phyloP scores from a whole-genome alignment of 345 rosid genomes.

The Salix arbutifolia region DNA sequence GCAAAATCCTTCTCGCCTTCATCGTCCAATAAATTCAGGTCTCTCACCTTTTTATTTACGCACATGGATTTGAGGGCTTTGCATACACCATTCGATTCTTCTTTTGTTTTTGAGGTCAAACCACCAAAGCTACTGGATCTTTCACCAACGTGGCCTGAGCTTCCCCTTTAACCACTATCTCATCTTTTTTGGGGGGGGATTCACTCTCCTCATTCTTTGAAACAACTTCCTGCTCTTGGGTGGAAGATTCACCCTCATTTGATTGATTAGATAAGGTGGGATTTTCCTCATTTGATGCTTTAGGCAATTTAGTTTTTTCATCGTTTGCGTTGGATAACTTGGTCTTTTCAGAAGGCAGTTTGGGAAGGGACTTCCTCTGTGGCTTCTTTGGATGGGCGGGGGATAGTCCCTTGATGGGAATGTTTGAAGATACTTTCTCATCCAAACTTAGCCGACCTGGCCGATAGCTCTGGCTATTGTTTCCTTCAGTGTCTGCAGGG shows the following conservation, averaged over 20 bases:
- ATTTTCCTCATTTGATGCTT: slow-evolving; percentile 22
- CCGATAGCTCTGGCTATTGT: slow-evolving; percentile 27
- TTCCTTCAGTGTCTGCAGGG: slow-evolving; percentile 48
- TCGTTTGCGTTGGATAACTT: slow-evolving; percentile 31
- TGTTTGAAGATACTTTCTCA: slow-evolving; percentile 40
- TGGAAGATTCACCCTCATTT: slow-evolving; percentile 11
- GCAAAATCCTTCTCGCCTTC: slow-evolving; percentile 25
- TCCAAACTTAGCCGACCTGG: slow-evolving; percentile 66
- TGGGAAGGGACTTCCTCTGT: slow-evolving; percentile 74
- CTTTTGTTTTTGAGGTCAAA: slow-evolving; percentile 6
- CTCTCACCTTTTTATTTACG: slow-evolving; percentile 30
- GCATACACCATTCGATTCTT: slow-evolving; percentile 19
- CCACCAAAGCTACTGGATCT: slow-evolving; percentile 37
- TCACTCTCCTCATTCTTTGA: slow-evolving; percentile 28
- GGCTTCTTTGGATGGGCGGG: slow-evolving; percentile 58
- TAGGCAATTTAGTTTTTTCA: slow-evolving; percentile 13
- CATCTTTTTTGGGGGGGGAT: slow-evolving; percentile 25
- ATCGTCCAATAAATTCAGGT: slow-evolving; percentile 17
- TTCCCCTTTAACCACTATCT: slow-evolving; percentile 32
- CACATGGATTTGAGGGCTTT: slow-evolving; percentile 20
- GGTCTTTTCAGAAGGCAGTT: slow-evolving; percentile 79
- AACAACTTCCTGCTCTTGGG: slow-evolving; percentile 29
- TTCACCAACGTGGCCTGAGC: slow-evolving; percentile 29
- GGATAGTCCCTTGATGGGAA: slow-evolving; percentile 43
- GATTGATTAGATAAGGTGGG: slow-evolving; percentile 3